Evolutionary conservation across 2,329 filamentous ascomycete species (phyloP).

Genomic region (Phyllosticta ampelicida): DNA sequence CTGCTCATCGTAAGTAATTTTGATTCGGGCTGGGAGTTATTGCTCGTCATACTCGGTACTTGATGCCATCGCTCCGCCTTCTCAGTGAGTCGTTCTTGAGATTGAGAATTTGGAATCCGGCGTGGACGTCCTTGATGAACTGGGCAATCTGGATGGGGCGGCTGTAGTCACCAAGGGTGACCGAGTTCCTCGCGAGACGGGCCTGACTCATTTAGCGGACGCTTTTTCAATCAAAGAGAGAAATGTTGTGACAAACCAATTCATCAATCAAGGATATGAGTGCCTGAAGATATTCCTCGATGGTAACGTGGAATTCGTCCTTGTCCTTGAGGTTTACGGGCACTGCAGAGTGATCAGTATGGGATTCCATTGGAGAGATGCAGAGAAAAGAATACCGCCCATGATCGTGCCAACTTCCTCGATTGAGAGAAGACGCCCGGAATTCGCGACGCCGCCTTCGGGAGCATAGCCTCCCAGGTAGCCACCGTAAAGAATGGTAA

Average conservation of each 20-base stretch:
- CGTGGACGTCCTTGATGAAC: slow-evolving; percentile 91
- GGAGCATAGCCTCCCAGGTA: slow-evolving; percentile 68
- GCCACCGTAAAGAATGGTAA: slow-evolving; percentile 50
- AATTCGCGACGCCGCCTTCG: slow-evolving; percentile 40
- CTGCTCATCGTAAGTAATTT: slow-evolving; percentile 20
- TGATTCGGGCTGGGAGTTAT: not conserved
- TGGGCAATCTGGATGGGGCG: slow-evolving; percentile 78
- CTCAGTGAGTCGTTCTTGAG: slow-evolving; percentile 90
- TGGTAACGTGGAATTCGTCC: slow-evolving; percentile 88
- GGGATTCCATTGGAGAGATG: not conserved
- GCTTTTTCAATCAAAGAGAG: not conserved
- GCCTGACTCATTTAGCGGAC: slow-evolving; percentile 34
- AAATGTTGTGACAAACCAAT: slow-evolving; percentile 41
- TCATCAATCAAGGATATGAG: slow-evolving; percentile 84
- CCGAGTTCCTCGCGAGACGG: slow-evolving; percentile 85
- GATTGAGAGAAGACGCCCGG: slow-evolving; percentile 65
- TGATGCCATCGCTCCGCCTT: slow-evolving; percentile 82
- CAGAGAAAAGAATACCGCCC: slow-evolving; percentile 43
- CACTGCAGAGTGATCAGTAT: slow-evolving; percentile 41
- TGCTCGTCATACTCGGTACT: slow-evolving; percentile 61
- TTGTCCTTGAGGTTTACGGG: slow-evolving; percentile 83
- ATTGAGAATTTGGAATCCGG: slow-evolving; percentile 94
- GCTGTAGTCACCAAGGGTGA: slow-evolving; percentile 79
- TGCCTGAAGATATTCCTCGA: slow-evolving; percentile 91
- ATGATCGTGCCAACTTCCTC: slow-evolving; percentile 76